phyloP scores from a whole-genome alignment of 2,329 filamentous ascomycete species.

The Pseudogymnoascus pannorum region DNA sequence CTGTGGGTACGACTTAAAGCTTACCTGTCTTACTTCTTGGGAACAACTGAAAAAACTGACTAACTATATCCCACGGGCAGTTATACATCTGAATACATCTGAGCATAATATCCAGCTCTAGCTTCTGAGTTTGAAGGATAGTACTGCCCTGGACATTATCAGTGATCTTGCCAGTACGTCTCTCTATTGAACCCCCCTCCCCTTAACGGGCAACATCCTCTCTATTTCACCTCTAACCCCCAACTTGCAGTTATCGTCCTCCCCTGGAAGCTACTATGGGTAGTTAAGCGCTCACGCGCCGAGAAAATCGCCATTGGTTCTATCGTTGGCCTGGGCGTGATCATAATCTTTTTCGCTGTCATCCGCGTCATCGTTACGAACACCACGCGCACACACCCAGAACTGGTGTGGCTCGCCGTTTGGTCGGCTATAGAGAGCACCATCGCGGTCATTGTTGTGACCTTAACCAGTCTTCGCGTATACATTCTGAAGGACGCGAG shows the following conservation, averaged over 20 bases:
- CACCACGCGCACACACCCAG: neutral
- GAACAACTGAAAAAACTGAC: neutral
- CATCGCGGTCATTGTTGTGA: conserved; percentile 5
- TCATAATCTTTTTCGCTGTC: conserved; percentile 6
- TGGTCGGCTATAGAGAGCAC: conserved; percentile 9
- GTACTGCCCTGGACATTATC: conserved; percentile 5
- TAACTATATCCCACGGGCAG: neutral
- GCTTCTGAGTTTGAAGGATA: neutral
- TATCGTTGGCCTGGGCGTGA: conserved; percentile 1
- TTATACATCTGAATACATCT: neutral
- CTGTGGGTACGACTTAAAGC: too few relatives aligned
- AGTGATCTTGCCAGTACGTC: neutral
- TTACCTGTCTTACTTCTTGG: too few relatives aligned
- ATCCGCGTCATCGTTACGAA: conserved; percentile 9
- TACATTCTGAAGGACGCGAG: neutral
- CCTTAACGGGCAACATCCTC: too few relatives aligned
- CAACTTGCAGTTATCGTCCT: neutral
- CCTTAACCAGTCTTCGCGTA: neutral
- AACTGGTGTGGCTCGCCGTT: conserved; percentile 5
- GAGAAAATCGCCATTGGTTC: conserved; percentile 5
- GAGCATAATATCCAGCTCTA: neutral
- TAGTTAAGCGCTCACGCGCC: neutral
- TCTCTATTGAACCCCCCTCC: too few relatives aligned
- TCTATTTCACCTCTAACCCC: too few relatives aligned
- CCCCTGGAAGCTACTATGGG: conserved; percentile 1